A percentile compares a stretch with the other conserved stretches of the same genome.
These are phyloP conservation scores for Pseudozyma tsukubaensis DNA, from an alignment of 1,284 basidiomycete genomes.

Conservation along the genomic window DNA sequence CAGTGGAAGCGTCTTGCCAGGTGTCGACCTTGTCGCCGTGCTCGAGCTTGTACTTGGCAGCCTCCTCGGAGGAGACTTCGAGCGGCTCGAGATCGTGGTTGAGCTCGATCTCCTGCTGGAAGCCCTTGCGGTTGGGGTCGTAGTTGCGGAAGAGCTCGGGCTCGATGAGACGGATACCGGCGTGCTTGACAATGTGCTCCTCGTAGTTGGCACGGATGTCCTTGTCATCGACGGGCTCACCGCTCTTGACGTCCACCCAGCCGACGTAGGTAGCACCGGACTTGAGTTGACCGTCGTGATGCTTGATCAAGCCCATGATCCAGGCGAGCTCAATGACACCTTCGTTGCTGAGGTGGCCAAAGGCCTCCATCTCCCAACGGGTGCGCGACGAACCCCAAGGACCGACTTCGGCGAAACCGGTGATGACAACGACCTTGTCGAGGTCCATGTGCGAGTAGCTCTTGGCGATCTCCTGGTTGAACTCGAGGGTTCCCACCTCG, in stretches of 20 bases:
- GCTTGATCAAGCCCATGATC: constrained; percentile 99
- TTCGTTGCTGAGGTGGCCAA: constrained; percentile 75
- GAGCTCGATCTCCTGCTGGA: constrained; percentile 96
- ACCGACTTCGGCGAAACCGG: constrained; percentile 97
- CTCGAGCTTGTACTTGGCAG: constrained; percentile 93
- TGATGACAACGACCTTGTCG: constrained; percentile 93
- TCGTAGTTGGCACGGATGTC: constrained; percentile 93
- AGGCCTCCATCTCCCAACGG: constrained; percentile 82
- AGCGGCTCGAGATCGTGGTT: constrained; percentile 96
- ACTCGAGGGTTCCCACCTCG: constrained; percentile 73
- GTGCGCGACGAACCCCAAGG: constrained; percentile 98
- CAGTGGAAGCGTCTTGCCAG: constrained; percentile 85
- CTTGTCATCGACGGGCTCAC: constrained; percentile 97
- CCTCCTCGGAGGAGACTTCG: constrained; percentile 90
- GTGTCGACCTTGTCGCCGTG: constrained; percentile 96
- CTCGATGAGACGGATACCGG: constrained; percentile 96
- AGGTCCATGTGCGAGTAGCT: constrained; percentile 77
- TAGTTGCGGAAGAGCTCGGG: constrained; percentile 97
- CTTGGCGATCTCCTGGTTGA: constrained; percentile 75
- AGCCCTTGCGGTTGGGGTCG: constrained; percentile 94
- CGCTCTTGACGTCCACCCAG: constrained; percentile 95
- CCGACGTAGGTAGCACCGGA: constrained; percentile 84
- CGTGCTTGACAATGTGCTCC: constrained; percentile 89
- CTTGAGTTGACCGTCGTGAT: constrained; percentile 95
- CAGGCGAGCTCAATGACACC: constrained; percentile 99